Evolutionary conservation across 306 rosid genomes (phyloP).

Genomic region (Medicago arabica): DNA sequence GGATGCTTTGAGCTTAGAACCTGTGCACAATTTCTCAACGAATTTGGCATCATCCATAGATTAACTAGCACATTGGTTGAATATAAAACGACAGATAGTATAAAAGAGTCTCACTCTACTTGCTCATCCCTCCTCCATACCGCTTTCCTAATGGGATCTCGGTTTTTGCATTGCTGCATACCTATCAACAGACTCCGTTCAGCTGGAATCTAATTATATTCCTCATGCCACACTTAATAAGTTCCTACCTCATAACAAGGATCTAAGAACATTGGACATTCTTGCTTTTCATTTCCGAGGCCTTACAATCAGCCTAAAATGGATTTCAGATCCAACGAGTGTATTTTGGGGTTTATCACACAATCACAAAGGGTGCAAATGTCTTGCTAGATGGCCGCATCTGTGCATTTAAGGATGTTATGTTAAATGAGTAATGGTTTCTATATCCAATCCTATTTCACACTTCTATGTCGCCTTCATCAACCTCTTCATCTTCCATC

Average conservation of each 20-base stretch:
- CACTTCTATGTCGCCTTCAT: neutral
- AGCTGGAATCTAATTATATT: neutral
- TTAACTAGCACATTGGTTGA: neutral
- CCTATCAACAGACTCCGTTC: neutral
- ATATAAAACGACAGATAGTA: neutral
- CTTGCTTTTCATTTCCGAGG: neutral
- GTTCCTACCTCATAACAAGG: neutral
- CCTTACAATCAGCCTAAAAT: neutral
- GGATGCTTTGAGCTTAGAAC: neutral
- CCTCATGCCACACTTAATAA: neutral
- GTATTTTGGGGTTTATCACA: neutral
- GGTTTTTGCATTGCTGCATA: neutral
- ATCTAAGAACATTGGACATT: neutral
- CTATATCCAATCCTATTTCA: neutral
- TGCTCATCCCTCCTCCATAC: neutral
- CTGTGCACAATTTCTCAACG: neutral
- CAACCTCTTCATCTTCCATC: neutral
- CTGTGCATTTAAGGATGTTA: neutral
- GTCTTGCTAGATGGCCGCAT: neutral
- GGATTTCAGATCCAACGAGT: neutral
- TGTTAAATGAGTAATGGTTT: neutral
- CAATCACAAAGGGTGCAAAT: constrained; percentile 1
- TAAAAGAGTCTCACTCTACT: neutral
- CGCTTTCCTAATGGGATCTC: neutral
- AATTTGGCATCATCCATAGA: neutral